Evolutionary conservation across 179 eudicot genomes (phyloP).

Genomic region (Silene coronaria): DNA sequence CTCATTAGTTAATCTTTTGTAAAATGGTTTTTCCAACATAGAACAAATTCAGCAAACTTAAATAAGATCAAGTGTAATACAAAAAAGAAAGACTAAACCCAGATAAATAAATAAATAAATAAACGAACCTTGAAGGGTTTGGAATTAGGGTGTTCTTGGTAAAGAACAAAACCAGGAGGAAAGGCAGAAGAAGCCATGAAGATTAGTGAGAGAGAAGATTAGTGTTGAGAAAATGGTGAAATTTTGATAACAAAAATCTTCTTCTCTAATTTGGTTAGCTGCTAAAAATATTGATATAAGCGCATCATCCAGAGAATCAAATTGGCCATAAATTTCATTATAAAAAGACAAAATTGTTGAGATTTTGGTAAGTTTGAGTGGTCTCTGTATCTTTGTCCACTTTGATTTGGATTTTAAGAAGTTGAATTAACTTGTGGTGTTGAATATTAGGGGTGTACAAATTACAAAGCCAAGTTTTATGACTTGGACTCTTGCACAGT

Average conservation of each 20-base stretch:
- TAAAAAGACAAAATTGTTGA: neutral
- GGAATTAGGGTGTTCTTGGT: conserved; percentile 18
- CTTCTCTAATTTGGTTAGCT: neutral
- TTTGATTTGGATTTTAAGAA: neutral
- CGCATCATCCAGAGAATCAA: neutral
- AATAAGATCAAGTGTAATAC: neutral
- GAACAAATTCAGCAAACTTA: neutral
- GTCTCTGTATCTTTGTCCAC: neutral
- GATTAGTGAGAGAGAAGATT: neutral
- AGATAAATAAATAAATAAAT: neutral
- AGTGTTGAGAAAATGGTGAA: conserved; percentile 19
- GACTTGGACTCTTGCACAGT: no score
- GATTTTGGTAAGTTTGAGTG: no score
- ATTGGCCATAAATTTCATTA: neutral
- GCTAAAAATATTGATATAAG: neutral
- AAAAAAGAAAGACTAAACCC: neutral
- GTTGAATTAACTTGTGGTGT: neutral
- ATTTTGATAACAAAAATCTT: conserved; percentile 6
- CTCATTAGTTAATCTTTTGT: no score
- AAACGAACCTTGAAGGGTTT: conserved; percentile 17
- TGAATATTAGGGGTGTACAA: neutral
- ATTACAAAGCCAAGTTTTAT: no score
- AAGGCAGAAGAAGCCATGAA: conserved; percentile 16
- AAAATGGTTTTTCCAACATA: no score
- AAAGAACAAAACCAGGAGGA: conserved; percentile 18